phyloP scores from a whole-genome alignment of 2,329 filamentous ascomycete genomes.

The Meredithiella fracta region DNA sequence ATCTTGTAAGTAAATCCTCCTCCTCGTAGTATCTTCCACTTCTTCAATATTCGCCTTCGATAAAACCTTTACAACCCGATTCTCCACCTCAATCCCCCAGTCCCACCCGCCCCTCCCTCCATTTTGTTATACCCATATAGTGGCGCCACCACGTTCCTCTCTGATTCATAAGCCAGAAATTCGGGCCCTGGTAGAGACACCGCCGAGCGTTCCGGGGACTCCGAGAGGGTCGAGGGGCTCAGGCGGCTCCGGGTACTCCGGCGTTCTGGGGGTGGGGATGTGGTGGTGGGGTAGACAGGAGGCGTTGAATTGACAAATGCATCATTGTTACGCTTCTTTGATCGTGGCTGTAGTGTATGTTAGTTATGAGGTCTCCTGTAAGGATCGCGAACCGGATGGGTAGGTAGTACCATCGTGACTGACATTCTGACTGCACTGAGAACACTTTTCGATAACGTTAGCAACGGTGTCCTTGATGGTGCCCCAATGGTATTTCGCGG shows the following conservation, averaged over 20 bases:
- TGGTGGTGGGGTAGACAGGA: background rate
- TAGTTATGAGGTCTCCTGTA: background rate
- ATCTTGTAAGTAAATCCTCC: background rate
- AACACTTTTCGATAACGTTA: constrained; percentile 81
- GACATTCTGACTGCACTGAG: constrained; percentile 68
- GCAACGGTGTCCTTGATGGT: constrained; percentile 95
- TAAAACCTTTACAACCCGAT: constrained; percentile 9
- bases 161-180: constrained; percentile 3
- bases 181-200: constrained; percentile 9
- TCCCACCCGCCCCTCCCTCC: background rate
- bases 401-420: constrained; percentile 11
- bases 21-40: background rate
- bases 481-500: constrained; percentile 92
- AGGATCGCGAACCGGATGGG: background rate
- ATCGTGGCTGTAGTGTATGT: constrained; percentile 4
- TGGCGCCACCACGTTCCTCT: background rate
- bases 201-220: constrained; percentile 4
- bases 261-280: background rate
- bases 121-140: background rate
- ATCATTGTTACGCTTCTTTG: constrained; percentile 12
- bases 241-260: constrained; percentile 8
- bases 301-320: background rate
- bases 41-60: constrained; percentile 9
- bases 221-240: constrained; percentile 1
- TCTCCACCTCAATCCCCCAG: constrained; percentile 2